phyloP scores from a whole-genome alignment of 192 early-diverging fungal genomes.

The Endogone sp. region DNA sequence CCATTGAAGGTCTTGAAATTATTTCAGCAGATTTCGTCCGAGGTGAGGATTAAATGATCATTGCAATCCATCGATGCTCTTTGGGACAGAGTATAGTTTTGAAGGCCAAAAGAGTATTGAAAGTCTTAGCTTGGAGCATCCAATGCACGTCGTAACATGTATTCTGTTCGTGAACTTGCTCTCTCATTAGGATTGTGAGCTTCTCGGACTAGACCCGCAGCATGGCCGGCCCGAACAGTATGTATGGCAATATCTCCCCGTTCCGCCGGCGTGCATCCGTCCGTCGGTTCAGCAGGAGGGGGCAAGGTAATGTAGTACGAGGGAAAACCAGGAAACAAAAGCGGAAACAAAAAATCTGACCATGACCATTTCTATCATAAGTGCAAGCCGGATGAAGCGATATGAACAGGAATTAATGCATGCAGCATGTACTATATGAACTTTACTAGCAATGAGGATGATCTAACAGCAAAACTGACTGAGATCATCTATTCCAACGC shows the following conservation, averaged over 20 bases:
- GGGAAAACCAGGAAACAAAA: no score
- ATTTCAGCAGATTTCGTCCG: conserved; percentile 82
- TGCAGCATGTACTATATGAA: background rate
- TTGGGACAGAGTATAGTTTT: no score
- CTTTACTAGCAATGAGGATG: conserved; percentile 84
- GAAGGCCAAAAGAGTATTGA: no score
- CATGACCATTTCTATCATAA: no score
- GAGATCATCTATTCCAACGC: conserved; percentile 93
- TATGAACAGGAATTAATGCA: no score
- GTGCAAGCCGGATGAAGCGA: no score
- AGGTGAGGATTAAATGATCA: conserved; percentile 44
- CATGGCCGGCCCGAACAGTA: conserved; percentile 88
- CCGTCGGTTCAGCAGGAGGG: conserved; percentile 94
- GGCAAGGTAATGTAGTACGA: no score
- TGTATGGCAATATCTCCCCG: conserved; percentile 91
- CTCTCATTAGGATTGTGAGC: conserved; percentile 78
- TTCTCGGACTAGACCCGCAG: conserved; percentile 85
- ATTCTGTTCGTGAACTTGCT: background rate
- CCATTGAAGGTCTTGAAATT: conserved; percentile 82
- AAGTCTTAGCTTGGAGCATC: no score
- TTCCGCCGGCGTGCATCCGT: conserved; percentile 94
- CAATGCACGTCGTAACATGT: conserved; percentile 1
- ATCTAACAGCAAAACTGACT: conserved; percentile 90
- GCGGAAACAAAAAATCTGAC: no score
- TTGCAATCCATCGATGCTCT: background rate